These are phyloP conservation scores for Salix purpurea DNA, from an alignment of 345 rosid species.

Conservation along the genomic window DNA sequence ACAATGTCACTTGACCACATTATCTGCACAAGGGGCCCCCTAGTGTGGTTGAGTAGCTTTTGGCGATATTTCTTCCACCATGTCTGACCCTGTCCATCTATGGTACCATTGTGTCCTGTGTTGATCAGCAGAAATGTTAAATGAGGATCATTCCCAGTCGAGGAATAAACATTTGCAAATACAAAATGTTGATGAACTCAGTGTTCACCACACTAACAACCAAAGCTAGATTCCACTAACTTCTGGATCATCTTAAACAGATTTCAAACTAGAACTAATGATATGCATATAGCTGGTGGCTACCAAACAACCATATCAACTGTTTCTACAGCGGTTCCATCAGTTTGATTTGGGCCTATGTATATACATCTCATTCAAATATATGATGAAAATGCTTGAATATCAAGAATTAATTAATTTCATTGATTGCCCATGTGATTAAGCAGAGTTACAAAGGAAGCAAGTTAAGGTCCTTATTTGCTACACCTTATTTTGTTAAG, in stretches of 20 bases:
- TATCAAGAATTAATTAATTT: not conserved
- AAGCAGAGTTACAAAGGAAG: not conserved
- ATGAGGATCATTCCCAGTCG: conserved; percentile 1
- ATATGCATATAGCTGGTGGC: not conserved
- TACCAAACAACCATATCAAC: not conserved
- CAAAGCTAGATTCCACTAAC: not conserved
- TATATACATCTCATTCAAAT: not conserved
- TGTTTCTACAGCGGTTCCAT: not conserved
- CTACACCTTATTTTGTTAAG: not conserved
- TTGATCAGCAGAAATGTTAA: conserved; percentile 10
- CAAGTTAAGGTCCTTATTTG: not conserved
- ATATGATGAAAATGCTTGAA: not conserved
- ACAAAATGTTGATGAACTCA: conserved; percentile 1
- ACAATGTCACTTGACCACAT: conserved; percentile 93
- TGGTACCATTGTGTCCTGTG: conserved; percentile 96
- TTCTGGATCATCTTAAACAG: not conserved
- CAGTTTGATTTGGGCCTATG: not conserved
- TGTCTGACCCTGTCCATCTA: conserved; percentile 88
- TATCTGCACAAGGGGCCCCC: conserved; percentile 93
- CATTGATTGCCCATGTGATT: not conserved
- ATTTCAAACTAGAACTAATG: not conserved
- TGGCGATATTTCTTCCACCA: conserved; percentile 97
- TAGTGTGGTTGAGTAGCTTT: conserved; percentile 87
- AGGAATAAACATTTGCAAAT: not conserved
- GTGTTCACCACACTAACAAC: not conserved